A percentile compares a stretch with the other conserved stretches of the same genome.
phyloP scores from a whole-genome alignment of 495 filamentous ascomycete species.

The Chaetomium cochliodes region DNA sequence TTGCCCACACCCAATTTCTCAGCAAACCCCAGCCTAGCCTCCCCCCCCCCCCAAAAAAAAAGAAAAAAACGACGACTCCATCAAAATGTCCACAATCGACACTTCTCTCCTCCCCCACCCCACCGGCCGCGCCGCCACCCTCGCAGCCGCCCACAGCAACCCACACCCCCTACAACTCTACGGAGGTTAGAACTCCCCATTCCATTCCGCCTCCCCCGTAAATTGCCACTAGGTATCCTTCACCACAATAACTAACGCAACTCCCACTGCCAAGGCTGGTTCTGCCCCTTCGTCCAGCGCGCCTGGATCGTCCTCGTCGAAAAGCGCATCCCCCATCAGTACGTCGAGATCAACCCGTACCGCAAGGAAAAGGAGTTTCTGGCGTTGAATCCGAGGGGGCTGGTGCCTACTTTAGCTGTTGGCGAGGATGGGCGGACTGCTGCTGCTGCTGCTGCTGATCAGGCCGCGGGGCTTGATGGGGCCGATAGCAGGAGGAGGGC shows the following conservation, averaged over 20 bases:
- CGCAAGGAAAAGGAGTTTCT: slow-evolving; percentile 62
- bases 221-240: too few species aligned
- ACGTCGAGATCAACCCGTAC: slow-evolving; percentile 73
- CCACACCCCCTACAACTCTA: slow-evolving; percentile 48
- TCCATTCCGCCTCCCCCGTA: too few species aligned
- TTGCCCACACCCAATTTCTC: too few species aligned
- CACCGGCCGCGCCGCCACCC: slow-evolving; percentile 37
- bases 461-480: slow-evolving; percentile 13
- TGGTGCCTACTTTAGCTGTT: slow-evolving; percentile 62
- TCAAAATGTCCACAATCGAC: slow-evolving; percentile 11
- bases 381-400: slow-evolving; percentile 63
- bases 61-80: too few species aligned
- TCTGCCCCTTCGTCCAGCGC: slow-evolving; percentile 61
- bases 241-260: too few species aligned
- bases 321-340: slow-evolving; percentile 69
- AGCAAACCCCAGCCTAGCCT: too few species aligned
- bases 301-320: slow-evolving; percentile 67
- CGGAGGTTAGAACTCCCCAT: slow-evolving; percentile 37
- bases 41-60: too few species aligned
- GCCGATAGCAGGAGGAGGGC: slow-evolving; percentile 44
- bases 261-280: slow-evolving; percentile 45
- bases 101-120: slow-evolving; percentile 22
- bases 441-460: neutral
- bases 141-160: slow-evolving; percentile 37
- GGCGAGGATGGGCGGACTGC: neutral